These are phyloP conservation scores for Nephelium lappaceum DNA, from an alignment of 345 rosid species.

Conservation along the genomic window DNA sequence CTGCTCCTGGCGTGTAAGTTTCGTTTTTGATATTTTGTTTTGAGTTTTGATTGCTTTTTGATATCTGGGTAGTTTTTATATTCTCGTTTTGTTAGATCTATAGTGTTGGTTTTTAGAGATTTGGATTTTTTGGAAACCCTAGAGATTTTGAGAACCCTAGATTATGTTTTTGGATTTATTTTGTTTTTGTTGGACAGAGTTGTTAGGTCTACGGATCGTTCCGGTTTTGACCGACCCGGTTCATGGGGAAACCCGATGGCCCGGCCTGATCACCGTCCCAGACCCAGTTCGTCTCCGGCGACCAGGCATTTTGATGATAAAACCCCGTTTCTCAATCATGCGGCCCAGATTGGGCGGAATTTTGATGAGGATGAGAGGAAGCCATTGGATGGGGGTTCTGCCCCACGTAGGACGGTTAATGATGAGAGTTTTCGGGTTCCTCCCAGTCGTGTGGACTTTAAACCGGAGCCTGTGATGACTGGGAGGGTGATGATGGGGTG, in stretches of 20 bases:
- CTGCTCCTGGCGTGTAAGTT: conserved; percentile 91
- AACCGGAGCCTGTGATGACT: conserved; percentile 40
- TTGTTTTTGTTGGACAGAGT: conserved; percentile 31
- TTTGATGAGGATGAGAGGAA: conserved; percentile 87
- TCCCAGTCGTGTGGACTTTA: conserved; percentile 43
- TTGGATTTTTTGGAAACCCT: conserved; percentile 23
- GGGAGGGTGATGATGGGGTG: conserved; percentile 37
- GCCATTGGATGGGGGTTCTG: conserved; percentile 70
- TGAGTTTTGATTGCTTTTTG: background rate
- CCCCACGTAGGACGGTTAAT: conserved; percentile 56
- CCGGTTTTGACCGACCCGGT: conserved; percentile 53
- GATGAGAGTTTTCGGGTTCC: conserved; percentile 57
- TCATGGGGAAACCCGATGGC: conserved; percentile 63
- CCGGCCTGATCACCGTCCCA: conserved; percentile 57
- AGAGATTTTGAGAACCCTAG: conserved; percentile 8
- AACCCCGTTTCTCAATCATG: conserved; percentile 59
- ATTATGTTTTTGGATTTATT: conserved; percentile 15
- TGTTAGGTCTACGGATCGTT: conserved; percentile 56
- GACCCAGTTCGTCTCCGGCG: conserved; percentile 67
- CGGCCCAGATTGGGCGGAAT: conserved; percentile 61
- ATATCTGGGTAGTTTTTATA: conserved; percentile 1
- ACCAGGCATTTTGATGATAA: conserved; percentile 73
- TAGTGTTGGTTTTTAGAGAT: background rate
- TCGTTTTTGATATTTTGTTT: background rate
- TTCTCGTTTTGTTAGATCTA: conserved; percentile 29